Base-by-base conservation (phyloP, 139 green algal genomes). In the Ettlia oleoabundans region DNA sequence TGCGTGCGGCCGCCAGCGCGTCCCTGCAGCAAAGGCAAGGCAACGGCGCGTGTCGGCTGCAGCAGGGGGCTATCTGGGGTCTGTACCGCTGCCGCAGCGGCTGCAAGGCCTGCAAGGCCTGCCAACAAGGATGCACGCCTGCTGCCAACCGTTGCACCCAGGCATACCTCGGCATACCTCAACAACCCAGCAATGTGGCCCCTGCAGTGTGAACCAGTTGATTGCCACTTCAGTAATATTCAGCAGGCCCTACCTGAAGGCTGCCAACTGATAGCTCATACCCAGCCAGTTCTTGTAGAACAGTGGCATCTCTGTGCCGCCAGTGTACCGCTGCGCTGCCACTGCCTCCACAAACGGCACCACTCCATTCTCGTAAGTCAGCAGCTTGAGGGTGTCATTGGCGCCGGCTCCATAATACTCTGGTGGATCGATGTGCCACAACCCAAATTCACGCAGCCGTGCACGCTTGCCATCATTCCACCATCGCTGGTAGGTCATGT, bases 231-330 rank as follows among this genome's bases (percentile, higher is more conserved):
- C n/a, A n/a, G n/a, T n/a, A n/a, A n/a, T n/a, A n/a, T n/a, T n/a
- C n/a, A 3, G 37, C 66, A 32, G 30, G 21, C n/a, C 67, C n/a
- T 28, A 64, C 70, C 70, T 55, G 30, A 77, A 41, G 0, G 43
- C 70, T 3, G n/a, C 28, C n/a, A 77, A n/a, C 43, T 77, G 70
- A 30, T 77, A 77, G 43, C 43, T 43, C 43, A 64, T 43, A 21
- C 70, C 70, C 70, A 63, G 37, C 70, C 70, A 77, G n/a, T 43
- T 63, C 70, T 77, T 77, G 18, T 77, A 47, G 37, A 77, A 41
- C 6, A 77, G 70, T 2, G 70, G 70, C n/a, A 43, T 43, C 24
- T 47, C n/a, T 18, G 32, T 42, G n/a, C 43, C 43, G 43, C 9
- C 61, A 24, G 37, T 5, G 70, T 77, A 77, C n/a, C 43, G 70